Evolutionary conservation across 2,329 filamentous ascomycete species (phyloP).

Genomic region (Ramichloridium luteum): DNA sequence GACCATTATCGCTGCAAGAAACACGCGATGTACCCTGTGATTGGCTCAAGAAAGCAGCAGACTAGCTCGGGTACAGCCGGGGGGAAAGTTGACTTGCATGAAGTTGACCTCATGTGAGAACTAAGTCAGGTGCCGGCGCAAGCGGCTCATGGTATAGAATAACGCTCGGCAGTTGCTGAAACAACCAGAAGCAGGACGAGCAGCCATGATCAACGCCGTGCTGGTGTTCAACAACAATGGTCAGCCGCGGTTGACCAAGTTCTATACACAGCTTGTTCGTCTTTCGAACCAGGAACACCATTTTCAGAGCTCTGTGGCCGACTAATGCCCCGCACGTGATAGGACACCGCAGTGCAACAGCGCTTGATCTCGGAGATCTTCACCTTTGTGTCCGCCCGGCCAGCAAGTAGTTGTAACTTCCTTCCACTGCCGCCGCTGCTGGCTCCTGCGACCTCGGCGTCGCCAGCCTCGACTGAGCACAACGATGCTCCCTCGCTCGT

Average conservation of each 20-base stretch:
- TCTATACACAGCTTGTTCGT: slow-evolving; percentile 87
- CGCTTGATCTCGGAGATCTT: slow-evolving; percentile 96
- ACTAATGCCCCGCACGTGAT: too few relatives aligned
- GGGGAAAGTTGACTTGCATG: not conserved
- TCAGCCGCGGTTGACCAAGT: slow-evolving; percentile 91
- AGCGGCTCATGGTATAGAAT: too few relatives aligned
- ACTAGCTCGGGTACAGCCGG: not conserved
- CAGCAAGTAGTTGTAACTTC: slow-evolving; percentile 92
- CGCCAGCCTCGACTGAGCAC: slow-evolving; percentile 40
- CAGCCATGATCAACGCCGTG: slow-evolving; percentile 88
- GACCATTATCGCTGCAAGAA: too few relatives aligned
- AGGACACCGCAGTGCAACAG: slow-evolving; percentile 97
- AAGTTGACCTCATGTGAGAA: slow-evolving; percentile 1
- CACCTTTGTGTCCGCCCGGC: slow-evolving; percentile 81
- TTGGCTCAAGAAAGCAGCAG: not conserved
- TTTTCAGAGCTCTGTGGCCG: too few relatives aligned
- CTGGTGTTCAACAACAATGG: slow-evolving; percentile 98
- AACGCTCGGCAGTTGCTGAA: too few relatives aligned
- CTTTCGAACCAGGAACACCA: too few relatives aligned
- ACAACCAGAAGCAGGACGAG: too few relatives aligned
- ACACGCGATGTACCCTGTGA: too few relatives aligned
- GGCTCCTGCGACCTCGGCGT: slow-evolving; percentile 27
- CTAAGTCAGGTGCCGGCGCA: too few relatives aligned
- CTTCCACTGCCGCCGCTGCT: slow-evolving; percentile 47
- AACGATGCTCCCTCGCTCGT: slow-evolving; percentile 90